These are phyloP conservation scores for Yamadazyma jaroonii DNA, from an alignment of 1,139 yeast genomes.

Conservation along the genomic window DNA sequence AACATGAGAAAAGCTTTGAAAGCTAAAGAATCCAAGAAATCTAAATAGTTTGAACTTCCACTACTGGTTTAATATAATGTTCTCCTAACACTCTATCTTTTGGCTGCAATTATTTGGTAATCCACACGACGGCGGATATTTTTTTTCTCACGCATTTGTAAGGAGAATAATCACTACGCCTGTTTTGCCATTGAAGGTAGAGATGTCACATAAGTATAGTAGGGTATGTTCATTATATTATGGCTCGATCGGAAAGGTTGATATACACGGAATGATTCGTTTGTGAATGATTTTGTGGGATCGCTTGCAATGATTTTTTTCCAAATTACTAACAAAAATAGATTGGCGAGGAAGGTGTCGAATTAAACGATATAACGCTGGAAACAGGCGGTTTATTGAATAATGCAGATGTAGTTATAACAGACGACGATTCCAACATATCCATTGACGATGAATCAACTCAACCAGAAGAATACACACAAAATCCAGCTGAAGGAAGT, in stretches of 20 bases:
- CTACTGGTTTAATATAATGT: too few species aligned
- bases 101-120: neutral
- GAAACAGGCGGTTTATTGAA: constrained; percentile 11
- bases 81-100: neutral
- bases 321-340: constrained; percentile 11
- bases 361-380: constrained; percentile 11
- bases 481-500: neutral
- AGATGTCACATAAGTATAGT: constrained; percentile 12
- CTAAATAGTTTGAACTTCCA: too few species aligned
- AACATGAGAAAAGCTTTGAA: constrained; percentile 9
- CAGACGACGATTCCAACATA: constrained; percentile 9
- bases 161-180: constrained; percentile 1
- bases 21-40: neutral
- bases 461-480: constrained; percentile 2
- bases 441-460: too few species aligned
- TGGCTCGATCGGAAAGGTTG: too few species aligned
- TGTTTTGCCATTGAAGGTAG: neutral
- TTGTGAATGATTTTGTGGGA: too few species aligned
- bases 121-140: neutral
- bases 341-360: constrained; percentile 12
- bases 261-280: too few species aligned
- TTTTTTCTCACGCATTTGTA: neutral
- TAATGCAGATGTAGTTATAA: constrained; percentile 8
- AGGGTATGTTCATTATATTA: constrained; percentile 13
- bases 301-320: too few species aligned